Percentiles rank a stretch among this genome's conserved stretches.
Conservation (phyloP, 1,284 basidiomycete genomes). For the Austroboletus niveus region DNA sequence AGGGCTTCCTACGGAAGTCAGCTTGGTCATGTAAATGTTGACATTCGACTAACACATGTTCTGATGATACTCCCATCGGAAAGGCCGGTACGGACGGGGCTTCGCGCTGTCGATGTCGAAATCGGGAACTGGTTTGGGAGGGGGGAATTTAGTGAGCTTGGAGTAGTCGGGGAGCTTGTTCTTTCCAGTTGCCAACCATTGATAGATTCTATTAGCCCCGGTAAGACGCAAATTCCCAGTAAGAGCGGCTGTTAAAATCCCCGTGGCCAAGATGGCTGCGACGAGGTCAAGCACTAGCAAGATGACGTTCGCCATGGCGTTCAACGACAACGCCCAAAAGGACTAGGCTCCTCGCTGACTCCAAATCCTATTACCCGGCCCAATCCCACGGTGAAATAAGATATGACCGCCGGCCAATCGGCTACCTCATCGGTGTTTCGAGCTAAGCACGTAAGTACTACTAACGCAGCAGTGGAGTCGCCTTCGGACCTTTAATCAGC, state of each 20-base stretch:
- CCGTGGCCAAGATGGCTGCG: neutral
- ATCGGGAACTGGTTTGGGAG: conserved; percentile 39
- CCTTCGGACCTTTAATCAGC: too few relatives aligned
- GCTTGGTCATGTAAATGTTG: neutral
- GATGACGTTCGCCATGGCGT: conserved; percentile 10
- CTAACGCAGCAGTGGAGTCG: too few relatives aligned
- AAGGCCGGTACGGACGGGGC: conserved; percentile 51
- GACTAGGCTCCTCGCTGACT: too few relatives aligned
- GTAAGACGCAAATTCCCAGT: neutral
- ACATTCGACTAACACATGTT: conserved; percentile 43
- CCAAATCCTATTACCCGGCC: too few relatives aligned
- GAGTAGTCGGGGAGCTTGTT: conserved; percentile 33
- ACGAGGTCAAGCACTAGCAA: neutral
- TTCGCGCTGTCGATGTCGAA: conserved; percentile 44
- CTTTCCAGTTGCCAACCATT: conserved; percentile 11
- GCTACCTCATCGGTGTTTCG: too few relatives aligned
- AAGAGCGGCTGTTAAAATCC: conserved; percentile 7
- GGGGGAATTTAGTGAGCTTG: conserved; percentile 41
- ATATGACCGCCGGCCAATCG: too few relatives aligned
- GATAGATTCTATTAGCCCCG: neutral
- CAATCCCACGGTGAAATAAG: neutral
- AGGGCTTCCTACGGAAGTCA: conserved; percentile 34
- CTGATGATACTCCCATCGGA: conserved; percentile 52
- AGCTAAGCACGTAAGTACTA: too few relatives aligned
- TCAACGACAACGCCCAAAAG: neutral